Evolutionary conservation across 345 rosid species (phyloP).

Genomic region (Trapa bicornis): DNA sequence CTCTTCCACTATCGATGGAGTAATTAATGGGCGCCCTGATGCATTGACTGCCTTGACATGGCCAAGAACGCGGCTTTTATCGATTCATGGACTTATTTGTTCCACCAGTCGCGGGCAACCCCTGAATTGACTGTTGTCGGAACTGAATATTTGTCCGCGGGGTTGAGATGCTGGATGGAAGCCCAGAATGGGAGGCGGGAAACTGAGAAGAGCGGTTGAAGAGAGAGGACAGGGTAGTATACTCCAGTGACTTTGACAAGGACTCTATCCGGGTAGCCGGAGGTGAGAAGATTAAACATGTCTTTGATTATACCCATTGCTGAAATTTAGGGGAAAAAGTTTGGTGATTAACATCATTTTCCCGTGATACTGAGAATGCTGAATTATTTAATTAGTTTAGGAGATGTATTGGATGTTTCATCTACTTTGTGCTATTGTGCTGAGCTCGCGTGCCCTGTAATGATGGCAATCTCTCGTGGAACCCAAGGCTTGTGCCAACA

Average conservation of each 20-base stretch:
- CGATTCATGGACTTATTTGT: slow-evolving; percentile 62
- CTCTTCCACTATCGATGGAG: slow-evolving; percentile 2
- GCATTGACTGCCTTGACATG: slow-evolving; percentile 67
- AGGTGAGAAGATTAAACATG: slow-evolving; percentile 23
- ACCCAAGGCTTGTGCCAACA: background rate
- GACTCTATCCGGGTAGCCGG: slow-evolving; percentile 60
- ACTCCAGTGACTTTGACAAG: slow-evolving; percentile 61
- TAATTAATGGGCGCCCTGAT: slow-evolving; percentile 33
- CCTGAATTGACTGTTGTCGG: slow-evolving; percentile 5
- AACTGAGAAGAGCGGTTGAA: slow-evolving; percentile 74
- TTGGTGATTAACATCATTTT: too few relatives aligned
- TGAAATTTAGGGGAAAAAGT: background rate
- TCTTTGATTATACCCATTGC: background rate
- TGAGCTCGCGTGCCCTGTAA: background rate
- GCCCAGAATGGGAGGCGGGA: slow-evolving; percentile 18
- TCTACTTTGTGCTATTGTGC: background rate
- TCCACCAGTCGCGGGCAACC: slow-evolving; percentile 18
- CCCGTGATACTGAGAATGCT: too few relatives aligned
- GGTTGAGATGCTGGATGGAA: slow-evolving; percentile 8
- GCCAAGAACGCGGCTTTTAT: slow-evolving; percentile 47
- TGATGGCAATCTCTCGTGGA: background rate
- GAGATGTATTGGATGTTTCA: background rate
- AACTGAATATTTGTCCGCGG: slow-evolving; percentile 3
- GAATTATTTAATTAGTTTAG: background rate
- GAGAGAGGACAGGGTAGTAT: slow-evolving; percentile 48